Percentiles rank a stretch among this genome's conserved stretches.
Conservation (phyloP, 345 rosid genomes). For the Populus simonii region DNA sequence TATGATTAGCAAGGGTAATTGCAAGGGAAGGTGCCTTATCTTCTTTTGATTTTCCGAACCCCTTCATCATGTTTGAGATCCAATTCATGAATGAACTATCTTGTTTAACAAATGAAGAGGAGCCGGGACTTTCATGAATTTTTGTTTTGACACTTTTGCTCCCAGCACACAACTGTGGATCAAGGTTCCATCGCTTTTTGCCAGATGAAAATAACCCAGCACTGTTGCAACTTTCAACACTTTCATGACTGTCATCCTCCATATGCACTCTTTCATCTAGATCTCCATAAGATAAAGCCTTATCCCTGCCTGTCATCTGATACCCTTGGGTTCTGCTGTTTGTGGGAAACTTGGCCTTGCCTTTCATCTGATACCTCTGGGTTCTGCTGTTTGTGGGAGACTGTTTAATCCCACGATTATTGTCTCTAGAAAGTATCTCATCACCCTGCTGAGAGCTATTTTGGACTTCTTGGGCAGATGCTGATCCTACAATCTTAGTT, state of each 20-base stretch:
- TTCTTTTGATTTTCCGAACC: conserved; percentile 44
- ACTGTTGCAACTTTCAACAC: conserved; percentile 85
- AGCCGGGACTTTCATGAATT: conserved; percentile 44
- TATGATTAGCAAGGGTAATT: conserved; percentile 35
- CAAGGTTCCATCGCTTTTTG: conserved; percentile 49
- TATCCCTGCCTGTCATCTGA: conserved; percentile 54
- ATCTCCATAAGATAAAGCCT: conserved; percentile 58
- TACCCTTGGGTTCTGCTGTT: conserved; percentile 29
- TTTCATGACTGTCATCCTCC: conserved; percentile 65
- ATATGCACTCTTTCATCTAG: conserved; percentile 39
- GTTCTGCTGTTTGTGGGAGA: conserved; percentile 37
- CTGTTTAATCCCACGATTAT: conserved; percentile 15
- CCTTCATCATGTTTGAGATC: conserved; percentile 87
- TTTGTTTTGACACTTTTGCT: conserved; percentile 62
- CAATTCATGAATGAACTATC: conserved; percentile 87
- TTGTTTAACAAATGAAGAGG: conserved; percentile 47
- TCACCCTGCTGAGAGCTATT: conserved; percentile 26
- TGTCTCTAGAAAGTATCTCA: conserved; percentile 25
- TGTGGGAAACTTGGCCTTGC: conserved; percentile 44
- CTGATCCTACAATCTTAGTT: conserved; percentile 25
- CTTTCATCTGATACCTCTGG: conserved; percentile 34
- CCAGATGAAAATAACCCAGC: conserved; percentile 43
- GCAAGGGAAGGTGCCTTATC: conserved; percentile 37
- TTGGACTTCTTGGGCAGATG: conserved; percentile 33
- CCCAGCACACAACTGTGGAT: conserved; percentile 45